phyloP scores from a whole-genome alignment of 768 basidiomycete species.

The Panaeolus cyanescens region DNA sequence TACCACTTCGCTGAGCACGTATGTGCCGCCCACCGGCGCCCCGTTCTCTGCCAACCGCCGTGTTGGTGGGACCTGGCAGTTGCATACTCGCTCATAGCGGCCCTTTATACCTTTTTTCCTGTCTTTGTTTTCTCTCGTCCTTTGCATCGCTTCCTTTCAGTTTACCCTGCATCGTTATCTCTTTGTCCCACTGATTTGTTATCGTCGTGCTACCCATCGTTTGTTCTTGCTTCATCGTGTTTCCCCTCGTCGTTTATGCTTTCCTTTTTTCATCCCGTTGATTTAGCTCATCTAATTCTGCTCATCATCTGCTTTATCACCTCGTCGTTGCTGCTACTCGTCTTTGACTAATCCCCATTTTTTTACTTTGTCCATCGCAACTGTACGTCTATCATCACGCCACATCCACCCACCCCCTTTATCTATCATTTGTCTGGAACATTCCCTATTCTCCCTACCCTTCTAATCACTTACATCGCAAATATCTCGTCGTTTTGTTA shows the following conservation, averaged over 20 bases:
- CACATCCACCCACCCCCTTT: neutral
- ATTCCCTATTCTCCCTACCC: neutral
- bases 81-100: conserved; percentile 69
- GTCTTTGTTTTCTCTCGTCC: neutral
- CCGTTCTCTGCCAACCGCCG: conserved; percentile 49
- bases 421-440: neutral
- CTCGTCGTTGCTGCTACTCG: conserved; percentile 1
- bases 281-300: conserved; percentile 7
- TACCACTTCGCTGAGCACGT: conserved; percentile 22
- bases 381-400: neutral
- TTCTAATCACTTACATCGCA: neutral
- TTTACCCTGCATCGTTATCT: neutral
- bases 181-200: neutral
- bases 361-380: neutral
- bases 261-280: conserved; percentile 1
- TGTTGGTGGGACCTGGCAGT: conserved; percentile 49
- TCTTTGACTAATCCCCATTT: neutral
- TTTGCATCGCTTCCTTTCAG: neutral
- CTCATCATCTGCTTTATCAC: conserved; percentile 7
- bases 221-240: neutral
- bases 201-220: neutral
- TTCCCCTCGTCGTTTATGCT: neutral
- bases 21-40: conserved; percentile 60
- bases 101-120: neutral
- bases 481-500: neutral